Conservation (phyloP, 305 asterid genomes). For the Euphrasia arctica region DNA sequence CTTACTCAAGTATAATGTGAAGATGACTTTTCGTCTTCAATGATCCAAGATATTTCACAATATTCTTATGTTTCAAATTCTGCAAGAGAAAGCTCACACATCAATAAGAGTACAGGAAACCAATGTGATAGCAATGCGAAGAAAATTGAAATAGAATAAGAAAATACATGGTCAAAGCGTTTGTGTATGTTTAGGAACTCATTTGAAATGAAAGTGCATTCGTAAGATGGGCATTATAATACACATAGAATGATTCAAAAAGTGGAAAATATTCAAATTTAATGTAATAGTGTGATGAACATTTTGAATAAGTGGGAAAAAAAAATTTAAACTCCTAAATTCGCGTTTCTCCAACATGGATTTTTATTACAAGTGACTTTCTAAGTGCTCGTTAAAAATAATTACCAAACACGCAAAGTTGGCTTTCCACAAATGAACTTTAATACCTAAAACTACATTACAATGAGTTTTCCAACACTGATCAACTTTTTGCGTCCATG, state of each 20-base stretch:
- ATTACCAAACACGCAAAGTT: neutral
- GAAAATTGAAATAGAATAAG: neutral
- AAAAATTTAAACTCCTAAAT: neutral
- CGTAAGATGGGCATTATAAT: neutral
- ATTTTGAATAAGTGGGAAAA: neutral
- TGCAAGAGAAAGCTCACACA: constrained; percentile 34
- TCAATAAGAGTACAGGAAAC: constrained; percentile 19
- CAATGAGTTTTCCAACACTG: neutral
- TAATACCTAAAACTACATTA: neutral
- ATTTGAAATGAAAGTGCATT: constrained; percentile 1
- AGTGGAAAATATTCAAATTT: neutral
- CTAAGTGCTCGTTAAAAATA: neutral
- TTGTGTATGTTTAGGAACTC: constrained; percentile 1
- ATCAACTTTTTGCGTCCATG: constrained; percentile 19
- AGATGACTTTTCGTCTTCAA: constrained; percentile 92
- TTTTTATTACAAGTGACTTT: neutral
- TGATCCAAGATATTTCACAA: constrained; percentile 94
- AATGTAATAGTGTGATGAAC: neutral
- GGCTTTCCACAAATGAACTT: neutral
- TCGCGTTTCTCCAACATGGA: no score
- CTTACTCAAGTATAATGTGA: constrained; percentile 66
- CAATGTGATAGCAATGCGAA: neutral
- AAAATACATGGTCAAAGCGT: constrained; percentile 9
- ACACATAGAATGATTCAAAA: neutral
- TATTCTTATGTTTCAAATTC: constrained; percentile 96